Base-by-base conservation (phyloP, 192 early-diverging fungal species). In the Backusella tuberculispora region DNA sequence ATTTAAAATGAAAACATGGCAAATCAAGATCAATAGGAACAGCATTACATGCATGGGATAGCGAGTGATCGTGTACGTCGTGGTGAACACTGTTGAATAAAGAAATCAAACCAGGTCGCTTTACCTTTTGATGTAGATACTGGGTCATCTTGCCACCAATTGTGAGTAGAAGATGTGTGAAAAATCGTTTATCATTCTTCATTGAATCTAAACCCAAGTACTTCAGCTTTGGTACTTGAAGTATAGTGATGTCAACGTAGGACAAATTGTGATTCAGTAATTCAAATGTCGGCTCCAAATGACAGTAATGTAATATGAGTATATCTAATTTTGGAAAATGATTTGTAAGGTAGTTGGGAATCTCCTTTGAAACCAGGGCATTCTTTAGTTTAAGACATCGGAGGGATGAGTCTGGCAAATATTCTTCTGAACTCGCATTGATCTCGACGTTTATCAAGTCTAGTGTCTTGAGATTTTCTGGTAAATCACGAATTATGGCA, bases 341-440 rank as follows among this genome's bases (percentile, higher is more conserved):
- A 26, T 12, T 19, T 60, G 21, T 24, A 60, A 60, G 53, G 13
- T 60, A 60, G 21, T 9, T 1, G 7, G 53, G 26, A 12, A 60
- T 19, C 21, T 60, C 53, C 24, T 24, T 60, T 26, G 53, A 19
- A 12, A 60, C 24, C 24, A 26, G 53, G 21, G 53, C 53, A 60
- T 60, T 60, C 53, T 26, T 60, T 21, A 60, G 53, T 26, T 60
- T 60, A 60, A 60, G 53, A 60, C 53, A 60, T 4, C 21, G 53
- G 10, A 60, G 19, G 10, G 53, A 60, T 8, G 53, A 60, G 10
- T 26, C 26, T 21, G 53, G 53, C 53, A 19, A 60, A 24, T 60
- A 10, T 10, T 60, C 53, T 13, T 60, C 21, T 60, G 21, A 24
- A 60, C 24, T 60, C 53, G 26, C 53, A 24, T 13, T 60, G 7